These are phyloP conservation scores for Echinochloa phyllopogon DNA, from an alignment of 176 grass and related monocot genomes.

Conservation along the genomic window DNA sequence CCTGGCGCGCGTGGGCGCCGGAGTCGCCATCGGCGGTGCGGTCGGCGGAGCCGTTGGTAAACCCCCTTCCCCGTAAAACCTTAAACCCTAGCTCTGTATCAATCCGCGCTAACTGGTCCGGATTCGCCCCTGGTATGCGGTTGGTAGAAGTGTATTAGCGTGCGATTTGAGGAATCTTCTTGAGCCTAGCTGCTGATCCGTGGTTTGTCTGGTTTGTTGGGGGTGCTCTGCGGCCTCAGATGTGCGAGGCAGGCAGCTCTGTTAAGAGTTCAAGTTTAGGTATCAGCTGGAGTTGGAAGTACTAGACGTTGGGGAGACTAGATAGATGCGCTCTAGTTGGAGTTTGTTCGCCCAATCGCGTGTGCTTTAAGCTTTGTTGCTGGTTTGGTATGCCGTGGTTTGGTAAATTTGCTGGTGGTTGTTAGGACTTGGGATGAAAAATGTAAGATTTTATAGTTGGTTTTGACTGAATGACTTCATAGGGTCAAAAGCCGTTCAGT, in stretches of 20 bases:
- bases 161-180: constrained; percentile 3
- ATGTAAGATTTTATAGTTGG: not conserved
- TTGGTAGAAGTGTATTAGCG: not conserved
- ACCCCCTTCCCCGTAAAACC: constrained; percentile 29
- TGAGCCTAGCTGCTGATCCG: constrained; percentile 15
- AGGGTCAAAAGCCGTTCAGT: not conserved
- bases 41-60: constrained; percentile 94
- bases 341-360: constrained; percentile 20
- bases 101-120: not conserved
- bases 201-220: not conserved
- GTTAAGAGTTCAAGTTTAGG: not conserved
- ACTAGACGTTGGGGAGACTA: not conserved
- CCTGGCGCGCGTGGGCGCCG: constrained; percentile 77
- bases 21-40: constrained; percentile 72
- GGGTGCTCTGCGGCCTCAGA: not conserved
- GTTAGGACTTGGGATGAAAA: constrained; percentile 6
- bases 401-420: constrained; percentile 7
- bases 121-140: not conserved
- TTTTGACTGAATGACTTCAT: constrained; percentile 5
- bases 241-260: not conserved
- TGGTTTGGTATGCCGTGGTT: too few species aligned
- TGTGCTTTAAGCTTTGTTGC: not conserved
- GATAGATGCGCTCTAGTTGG: not conserved
- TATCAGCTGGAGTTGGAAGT: not conserved
- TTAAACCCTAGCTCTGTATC: constrained; percentile 52